Evolutionary conservation across 2,329 filamentous ascomycete species (phyloP), one percentile per base, ranked within the genome.

Genomic region (Tolypocladium paradoxum): DNA sequence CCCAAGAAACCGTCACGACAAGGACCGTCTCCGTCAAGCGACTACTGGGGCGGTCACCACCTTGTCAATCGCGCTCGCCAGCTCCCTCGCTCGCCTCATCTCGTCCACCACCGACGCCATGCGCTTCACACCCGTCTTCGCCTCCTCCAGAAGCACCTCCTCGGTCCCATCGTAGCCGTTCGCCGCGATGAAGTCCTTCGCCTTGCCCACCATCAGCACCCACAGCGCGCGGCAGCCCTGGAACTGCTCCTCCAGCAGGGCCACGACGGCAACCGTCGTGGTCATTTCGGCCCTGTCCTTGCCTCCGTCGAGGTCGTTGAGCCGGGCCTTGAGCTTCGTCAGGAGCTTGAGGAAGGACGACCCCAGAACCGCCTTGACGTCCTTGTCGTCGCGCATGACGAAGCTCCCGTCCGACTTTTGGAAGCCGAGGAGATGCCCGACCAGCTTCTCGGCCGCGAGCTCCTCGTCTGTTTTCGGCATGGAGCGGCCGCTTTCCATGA

Each of bases 121-220:
- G 7, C 2, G 47, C 20, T n/a, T 16, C 34, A 48, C 16, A 1
- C 14, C n/a, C 49, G 9, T 24, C 49, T 18, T 51, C 6, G 49
- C 20, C 49, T 33, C 37, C 7, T 24, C 37, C 24, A 34, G 14
- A 1, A 51, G 48, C 16, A 31, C 16, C 3, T 12, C 24, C 48
- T 31, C 43, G 3, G 27, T 12, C 16, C 18, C 27, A 2, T 4
- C 8, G 18, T 12, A 31, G 4, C 27, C 9, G 34, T 49, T 37
- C 6, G 22, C 6, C 22, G 29, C 8, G 18, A 51, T 27, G 40
- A 29, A 51, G 38, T 47, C 38, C 29, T 22, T 36, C 20, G 50
- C 38, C 50, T 51, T 51, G 38, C 31, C 22, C 38, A 36, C 50
- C 50, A 51, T 51, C n/a, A 51, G 50, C 50, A 51, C 40, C 50